Conservation (phyloP, 1,284 basidiomycete species). For the Ceratobasidium papillatum region DNA sequence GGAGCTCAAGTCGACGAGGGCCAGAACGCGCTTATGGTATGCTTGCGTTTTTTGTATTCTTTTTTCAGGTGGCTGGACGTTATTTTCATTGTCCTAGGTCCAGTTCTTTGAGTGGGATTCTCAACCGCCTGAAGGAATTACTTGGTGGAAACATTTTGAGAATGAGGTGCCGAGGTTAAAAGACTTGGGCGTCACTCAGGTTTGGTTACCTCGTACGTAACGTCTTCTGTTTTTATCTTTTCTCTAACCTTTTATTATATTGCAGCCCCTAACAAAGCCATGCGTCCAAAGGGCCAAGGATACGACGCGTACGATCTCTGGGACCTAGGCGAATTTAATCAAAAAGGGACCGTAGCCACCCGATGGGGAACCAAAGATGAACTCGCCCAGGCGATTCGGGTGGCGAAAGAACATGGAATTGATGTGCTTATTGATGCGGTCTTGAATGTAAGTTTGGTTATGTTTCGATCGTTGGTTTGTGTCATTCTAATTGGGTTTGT, state of each 20-base stretch:
- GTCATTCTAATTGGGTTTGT: neutral
- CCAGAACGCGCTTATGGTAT: conserved; percentile 34
- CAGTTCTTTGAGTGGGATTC: conserved; percentile 88
- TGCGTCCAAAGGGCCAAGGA: conserved; percentile 66
- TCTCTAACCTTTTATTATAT: neutral
- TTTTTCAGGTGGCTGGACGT: neutral
- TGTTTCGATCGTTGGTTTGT: conserved; percentile 17
- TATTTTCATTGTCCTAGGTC: conserved; percentile 57
- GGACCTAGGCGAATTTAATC: conserved; percentile 93
- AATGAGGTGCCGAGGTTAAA: conserved; percentile 72
- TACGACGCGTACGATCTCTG: conserved; percentile 87
- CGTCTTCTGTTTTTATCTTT: neutral
- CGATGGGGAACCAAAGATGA: conserved; percentile 92
- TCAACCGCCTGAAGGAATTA: conserved; percentile 58
- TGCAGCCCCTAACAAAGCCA: conserved; percentile 72
- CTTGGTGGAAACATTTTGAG: conserved; percentile 87
- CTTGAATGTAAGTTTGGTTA: conserved; percentile 65
- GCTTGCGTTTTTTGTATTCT: neutral
- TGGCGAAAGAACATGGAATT: conserved; percentile 66
- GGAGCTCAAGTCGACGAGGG: conserved; percentile 17
- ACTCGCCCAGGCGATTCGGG: conserved; percentile 70
- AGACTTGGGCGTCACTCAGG: conserved; percentile 83
- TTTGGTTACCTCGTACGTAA: conserved; percentile 71
- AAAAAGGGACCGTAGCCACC: conserved; percentile 82
- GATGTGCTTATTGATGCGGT: conserved; percentile 80